Evolutionary conservation across 345 rosid species (phyloP), one percentile per base, ranked within the genome.

Genomic region (Eucalyptus sp.): DNA sequence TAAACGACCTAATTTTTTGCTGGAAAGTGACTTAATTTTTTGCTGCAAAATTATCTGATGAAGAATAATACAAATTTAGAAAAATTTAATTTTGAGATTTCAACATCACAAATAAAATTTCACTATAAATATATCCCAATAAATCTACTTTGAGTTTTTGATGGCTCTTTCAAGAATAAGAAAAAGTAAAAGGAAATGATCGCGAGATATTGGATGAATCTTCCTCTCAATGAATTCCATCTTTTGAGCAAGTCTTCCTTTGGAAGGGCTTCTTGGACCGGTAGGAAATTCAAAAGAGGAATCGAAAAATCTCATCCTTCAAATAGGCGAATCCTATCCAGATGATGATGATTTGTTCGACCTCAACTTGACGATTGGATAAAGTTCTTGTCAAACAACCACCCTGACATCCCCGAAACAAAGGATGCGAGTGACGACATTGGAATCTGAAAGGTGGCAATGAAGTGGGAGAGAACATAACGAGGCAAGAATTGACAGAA

Each of bases 311-410:
- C 25, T 54, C 58, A 54, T 54, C 25, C 58, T 54, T 54, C 4
- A 1, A 20, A 20, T 54, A 0, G 25, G 25, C 0, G 8, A 8
- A 60, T 1, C 68, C n/a, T 27, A 27, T 27, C 8, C 0, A 60
- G 31, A 60, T 27, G 31, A 60, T 54, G 58, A 54, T 52, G 58
- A 52, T 52, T 8, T 2, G 2, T 51, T 8, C 4, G 0, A 51
- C 22, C 22, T 54, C 0, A 54, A 11, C 58, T 54, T 0, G 4
- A 0, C 4, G 4, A 52, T 52, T 18, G 56, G 24, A 52, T 52
- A 52, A 17, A 52, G 62, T 13, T 56, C 62, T 56, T 56, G 29
- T 56, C 27, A 56, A 54, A 56, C 25, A 24, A 56, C 5, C 62
- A 56, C 27, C 29, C 1, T 4, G 0, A 22, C 29, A 9, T 56